phyloP scores from a whole-genome alignment of 768 basidiomycete species.

The Boletus reticuloceps region DNA sequence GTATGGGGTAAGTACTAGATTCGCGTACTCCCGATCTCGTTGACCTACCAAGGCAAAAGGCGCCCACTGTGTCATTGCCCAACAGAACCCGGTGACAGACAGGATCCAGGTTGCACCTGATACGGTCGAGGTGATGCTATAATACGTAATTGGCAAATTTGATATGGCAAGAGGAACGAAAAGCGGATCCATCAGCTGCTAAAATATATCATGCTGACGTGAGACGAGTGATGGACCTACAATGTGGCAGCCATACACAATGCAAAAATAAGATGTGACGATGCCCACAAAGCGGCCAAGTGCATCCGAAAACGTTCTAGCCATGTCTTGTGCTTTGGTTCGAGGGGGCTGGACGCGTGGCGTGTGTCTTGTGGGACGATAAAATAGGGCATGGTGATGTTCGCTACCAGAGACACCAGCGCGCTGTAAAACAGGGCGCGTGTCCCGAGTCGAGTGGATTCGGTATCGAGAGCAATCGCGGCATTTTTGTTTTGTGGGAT shows the following conservation, averaged over 20 bases:
- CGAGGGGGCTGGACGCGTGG: conserved; percentile 14
- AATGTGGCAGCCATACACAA: conserved; percentile 78
- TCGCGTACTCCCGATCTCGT: neutral
- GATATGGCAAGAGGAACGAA: conserved; percentile 1
- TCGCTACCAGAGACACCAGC: conserved; percentile 61
- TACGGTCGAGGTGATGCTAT: conserved; percentile 71
- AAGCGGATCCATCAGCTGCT: conserved; percentile 8
- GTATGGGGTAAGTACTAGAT: conserved; percentile 15
- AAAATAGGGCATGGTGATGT: conserved; percentile 70
- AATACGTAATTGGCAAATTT: neutral
- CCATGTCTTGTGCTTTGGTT: conserved; percentile 20
- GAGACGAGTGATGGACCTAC: conserved; percentile 46
- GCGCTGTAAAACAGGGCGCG: conserved; percentile 81
- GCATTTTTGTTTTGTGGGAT: conserved; percentile 29
- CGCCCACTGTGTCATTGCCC: conserved; percentile 91
- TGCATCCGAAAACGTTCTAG: conserved; percentile 53
- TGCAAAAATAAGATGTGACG: conserved; percentile 72
- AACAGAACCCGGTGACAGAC: conserved; percentile 82
- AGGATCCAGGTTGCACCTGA: conserved; percentile 72
- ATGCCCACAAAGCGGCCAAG: conserved; percentile 73
- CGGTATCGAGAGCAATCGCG: conserved; percentile 46
- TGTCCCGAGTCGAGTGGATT: conserved; percentile 80
- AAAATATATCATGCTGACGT: conserved; percentile 9
- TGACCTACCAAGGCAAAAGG: conserved; percentile 80
- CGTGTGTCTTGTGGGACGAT: conserved; percentile 31